A percentile compares a stretch with the other conserved stretches of the same genome.
These are phyloP conservation scores for Cercospora sojina DNA, from an alignment of 2,329 filamentous ascomycete genomes.

Conservation along the genomic window DNA sequence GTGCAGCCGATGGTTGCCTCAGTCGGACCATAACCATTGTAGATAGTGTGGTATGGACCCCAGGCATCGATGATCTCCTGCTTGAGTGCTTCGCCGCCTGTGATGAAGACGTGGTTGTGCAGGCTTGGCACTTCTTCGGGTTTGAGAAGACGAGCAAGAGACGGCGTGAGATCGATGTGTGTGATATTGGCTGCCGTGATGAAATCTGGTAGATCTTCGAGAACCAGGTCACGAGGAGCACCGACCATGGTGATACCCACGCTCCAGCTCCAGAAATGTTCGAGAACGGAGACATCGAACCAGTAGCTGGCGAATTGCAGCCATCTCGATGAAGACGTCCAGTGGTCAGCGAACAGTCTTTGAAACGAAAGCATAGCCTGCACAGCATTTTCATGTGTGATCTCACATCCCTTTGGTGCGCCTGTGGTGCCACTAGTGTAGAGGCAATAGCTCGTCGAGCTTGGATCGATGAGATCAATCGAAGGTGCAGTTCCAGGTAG, in stretches of 20 bases:
- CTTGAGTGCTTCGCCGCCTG: slow-evolving; percentile 82
- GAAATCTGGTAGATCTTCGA: slow-evolving; percentile 74
- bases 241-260: slow-evolving; percentile 82
- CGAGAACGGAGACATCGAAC: slow-evolving; percentile 88
- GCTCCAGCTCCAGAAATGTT: slow-evolving; percentile 95
- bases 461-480: slow-evolving; percentile 43
- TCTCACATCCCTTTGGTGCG: slow-evolving; percentile 80
- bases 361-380: slow-evolving; percentile 89
- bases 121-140: slow-evolving; percentile 79
- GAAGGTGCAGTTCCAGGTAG: slow-evolving; percentile 36
- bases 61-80: slow-evolving; percentile 86
- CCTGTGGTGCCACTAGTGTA: slow-evolving; percentile 89
- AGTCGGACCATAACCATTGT: slow-evolving; percentile 88
- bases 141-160: slow-evolving; percentile 73
- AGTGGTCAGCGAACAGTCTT: slow-evolving; percentile 71
- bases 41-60: slow-evolving; percentile 77
- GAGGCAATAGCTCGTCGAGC: slow-evolving; percentile 73
- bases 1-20: slow-evolving; percentile 92
- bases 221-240: slow-evolving; percentile 77
- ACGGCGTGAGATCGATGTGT: slow-evolving; percentile 89
- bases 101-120: slow-evolving; percentile 84
- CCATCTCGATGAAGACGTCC: slow-evolving; percentile 73
- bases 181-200: slow-evolving; percentile 75
- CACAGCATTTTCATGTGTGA: slow-evolving; percentile 84
- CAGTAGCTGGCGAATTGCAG: slow-evolving; percentile 92